Percentiles rank a stretch among this genome's conserved stretches.
phyloP scores from a whole-genome alignment of 2,329 filamentous ascomycete genomes.

The Apiospora rasikravindrae region DNA sequence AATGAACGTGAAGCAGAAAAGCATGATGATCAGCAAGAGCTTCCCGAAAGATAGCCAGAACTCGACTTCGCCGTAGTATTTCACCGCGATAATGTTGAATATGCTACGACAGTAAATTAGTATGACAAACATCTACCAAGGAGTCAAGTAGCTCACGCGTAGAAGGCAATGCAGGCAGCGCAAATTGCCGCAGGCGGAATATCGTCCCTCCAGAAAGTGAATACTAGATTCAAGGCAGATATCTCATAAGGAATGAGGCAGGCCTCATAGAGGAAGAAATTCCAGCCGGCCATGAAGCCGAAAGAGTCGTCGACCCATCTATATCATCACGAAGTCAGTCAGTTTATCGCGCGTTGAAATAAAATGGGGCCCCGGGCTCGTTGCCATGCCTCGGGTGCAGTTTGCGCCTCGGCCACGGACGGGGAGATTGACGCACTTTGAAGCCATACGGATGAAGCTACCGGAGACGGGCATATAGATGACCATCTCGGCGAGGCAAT shows the following conservation, averaged over 20 bases:
- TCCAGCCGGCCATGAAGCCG: constrained; percentile 59
- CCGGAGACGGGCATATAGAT: constrained; percentile 66
- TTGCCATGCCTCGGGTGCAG: background rate
- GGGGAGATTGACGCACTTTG: constrained; percentile 47
- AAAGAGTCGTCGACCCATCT: constrained; percentile 66
- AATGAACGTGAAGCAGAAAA: constrained; percentile 79
- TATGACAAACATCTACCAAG: constrained; percentile 14
- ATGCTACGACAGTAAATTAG: constrained; percentile 26
- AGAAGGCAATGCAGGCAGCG: constrained; percentile 37
- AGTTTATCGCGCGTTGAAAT: background rate
- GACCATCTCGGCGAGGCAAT: constrained; percentile 69
- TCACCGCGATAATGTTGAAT: constrained; percentile 39
- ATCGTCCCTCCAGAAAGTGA: constrained; percentile 52
- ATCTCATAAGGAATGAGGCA: constrained; percentile 49
- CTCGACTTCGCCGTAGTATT: constrained; percentile 62
- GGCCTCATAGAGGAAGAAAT: constrained; percentile 50
- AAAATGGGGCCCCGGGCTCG: background rate
- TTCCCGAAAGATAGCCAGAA: constrained; percentile 71
- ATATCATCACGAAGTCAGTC: background rate
- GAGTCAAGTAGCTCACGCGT: constrained; percentile 45
- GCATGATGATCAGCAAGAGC: constrained; percentile 67
- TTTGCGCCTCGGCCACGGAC: background rate
- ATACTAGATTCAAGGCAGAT: constrained; percentile 45
- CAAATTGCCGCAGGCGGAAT: constrained; percentile 56
- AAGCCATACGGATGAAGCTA: constrained; percentile 68